A percentile compares a stretch with the other conserved stretches of the same genome.
These are phyloP conservation scores for Golubevia pallescens DNA, from an alignment of 1,284 basidiomycete genomes.

Conservation along the genomic window DNA sequence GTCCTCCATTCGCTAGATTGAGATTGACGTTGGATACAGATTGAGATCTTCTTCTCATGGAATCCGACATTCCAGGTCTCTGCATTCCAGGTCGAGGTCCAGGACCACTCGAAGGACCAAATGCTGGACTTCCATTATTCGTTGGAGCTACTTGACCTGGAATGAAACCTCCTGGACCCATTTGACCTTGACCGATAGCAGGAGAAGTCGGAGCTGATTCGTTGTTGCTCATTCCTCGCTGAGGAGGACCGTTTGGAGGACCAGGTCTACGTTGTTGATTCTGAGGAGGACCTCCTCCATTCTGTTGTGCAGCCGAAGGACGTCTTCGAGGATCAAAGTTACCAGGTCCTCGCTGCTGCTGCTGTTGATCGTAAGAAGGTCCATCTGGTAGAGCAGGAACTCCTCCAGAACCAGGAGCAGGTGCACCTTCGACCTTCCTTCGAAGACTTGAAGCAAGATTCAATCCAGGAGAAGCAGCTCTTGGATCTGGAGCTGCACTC, in stretches of 20 bases:
- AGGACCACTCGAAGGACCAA: neutral
- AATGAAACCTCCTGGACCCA: constrained; percentile 8
- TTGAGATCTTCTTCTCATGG: constrained; percentile 4
- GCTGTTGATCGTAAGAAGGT: neutral
- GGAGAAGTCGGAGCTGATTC: neutral
- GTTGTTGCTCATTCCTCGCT: neutral
- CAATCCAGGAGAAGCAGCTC: constrained; percentile 11
- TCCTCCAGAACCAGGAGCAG: constrained; percentile 1
- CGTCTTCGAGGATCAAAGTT: constrained; percentile 27
- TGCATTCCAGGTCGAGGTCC: constrained; percentile 4
- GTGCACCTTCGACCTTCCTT: constrained; percentile 34
- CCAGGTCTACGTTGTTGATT: neutral
- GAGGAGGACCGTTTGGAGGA: neutral
- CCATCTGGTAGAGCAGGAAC: neutral
- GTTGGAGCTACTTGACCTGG: constrained; percentile 15
- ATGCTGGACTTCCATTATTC: constrained; percentile 21
- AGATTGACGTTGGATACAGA: neutral
- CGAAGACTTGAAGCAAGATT: constrained; percentile 41
- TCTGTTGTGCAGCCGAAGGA: constrained; percentile 9
- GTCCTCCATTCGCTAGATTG: neutral
- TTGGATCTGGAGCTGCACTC: constrained; percentile 38
- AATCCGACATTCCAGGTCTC: neutral
- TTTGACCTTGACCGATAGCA: neutral
- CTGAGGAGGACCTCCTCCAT: neutral
- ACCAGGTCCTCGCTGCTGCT: constrained; percentile 18